phyloP scores from a whole-genome alignment of 202 grass and related monocot species.

The Tripidium arundinaceum region DNA sequence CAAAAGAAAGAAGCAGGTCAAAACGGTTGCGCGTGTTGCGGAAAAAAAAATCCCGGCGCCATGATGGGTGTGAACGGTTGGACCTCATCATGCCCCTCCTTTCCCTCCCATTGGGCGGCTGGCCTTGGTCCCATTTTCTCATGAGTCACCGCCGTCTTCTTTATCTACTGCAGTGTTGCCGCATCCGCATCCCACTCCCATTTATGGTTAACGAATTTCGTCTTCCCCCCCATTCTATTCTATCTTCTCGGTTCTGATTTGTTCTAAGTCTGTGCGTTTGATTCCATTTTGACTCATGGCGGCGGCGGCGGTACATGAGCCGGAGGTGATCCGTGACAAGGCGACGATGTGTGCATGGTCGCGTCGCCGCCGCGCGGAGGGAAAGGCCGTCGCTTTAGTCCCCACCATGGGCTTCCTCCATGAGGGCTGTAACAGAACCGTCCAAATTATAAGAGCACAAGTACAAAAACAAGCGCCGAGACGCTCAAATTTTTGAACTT shows the following conservation, averaged over 20 bases:
- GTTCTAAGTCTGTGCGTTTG: background rate
- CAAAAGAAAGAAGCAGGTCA: too few relatives aligned
- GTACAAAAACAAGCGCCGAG: too few relatives aligned
- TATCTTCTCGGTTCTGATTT: background rate
- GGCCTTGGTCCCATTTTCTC: background rate
- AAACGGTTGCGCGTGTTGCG: too few relatives aligned
- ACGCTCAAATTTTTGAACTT: too few relatives aligned
- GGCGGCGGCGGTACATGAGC: constrained; percentile 14
- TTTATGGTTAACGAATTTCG: background rate
- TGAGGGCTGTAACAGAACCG: too few relatives aligned
- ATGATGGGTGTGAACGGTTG: too few relatives aligned
- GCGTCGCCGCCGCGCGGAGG: constrained; percentile 41
- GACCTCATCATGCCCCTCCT: too few relatives aligned
- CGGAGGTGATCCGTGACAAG: constrained; percentile 74
- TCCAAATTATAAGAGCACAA: too few relatives aligned
- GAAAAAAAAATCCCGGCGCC: too few relatives aligned
- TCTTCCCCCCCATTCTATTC: too few relatives aligned
- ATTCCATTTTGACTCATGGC: background rate
- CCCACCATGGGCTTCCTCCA: constrained; percentile 96
- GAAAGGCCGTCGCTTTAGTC: constrained; percentile 52
- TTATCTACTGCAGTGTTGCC: too few relatives aligned
- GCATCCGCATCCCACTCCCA: background rate
- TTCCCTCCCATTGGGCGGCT: background rate
- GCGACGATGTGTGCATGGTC: constrained; percentile 61
- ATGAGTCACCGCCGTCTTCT: background rate